These are phyloP conservation scores for Millerozyma miso DNA, from an alignment of 805 yeast genomes.

Conservation along the genomic window DNA sequence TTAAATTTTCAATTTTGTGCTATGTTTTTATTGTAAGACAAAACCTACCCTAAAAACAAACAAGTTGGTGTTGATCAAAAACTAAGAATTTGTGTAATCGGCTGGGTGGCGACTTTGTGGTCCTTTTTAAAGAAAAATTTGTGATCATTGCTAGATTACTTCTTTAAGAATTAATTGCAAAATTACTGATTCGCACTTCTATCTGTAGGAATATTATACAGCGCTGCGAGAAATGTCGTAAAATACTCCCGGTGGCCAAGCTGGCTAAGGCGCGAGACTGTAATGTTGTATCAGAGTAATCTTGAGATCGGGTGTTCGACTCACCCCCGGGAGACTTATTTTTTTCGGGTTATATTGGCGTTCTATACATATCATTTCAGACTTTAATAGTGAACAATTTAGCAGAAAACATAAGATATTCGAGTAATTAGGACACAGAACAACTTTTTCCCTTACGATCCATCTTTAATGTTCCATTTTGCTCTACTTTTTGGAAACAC, in stretches of 20 bases:
- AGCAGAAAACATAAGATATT: too few species aligned
- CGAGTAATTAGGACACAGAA: too few species aligned
- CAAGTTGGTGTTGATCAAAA: constrained; percentile 3
- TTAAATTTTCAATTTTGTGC: constrained; percentile 12
- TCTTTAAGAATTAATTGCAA: too few species aligned
- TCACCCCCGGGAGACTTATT: constrained; percentile 19
- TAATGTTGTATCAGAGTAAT: constrained; percentile 14
- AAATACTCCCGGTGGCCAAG: constrained; percentile 19
- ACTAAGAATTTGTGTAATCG: constrained; percentile 9
- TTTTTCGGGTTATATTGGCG: too few species aligned
- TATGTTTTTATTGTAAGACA: constrained; percentile 9
- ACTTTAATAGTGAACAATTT: too few species aligned
- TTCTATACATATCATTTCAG: too few species aligned
- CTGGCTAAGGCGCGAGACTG: constrained; percentile 24
- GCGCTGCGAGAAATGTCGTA: background rate
- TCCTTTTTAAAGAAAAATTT: background rate
- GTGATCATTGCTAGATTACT: background rate
- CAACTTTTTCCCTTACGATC: too few species aligned
- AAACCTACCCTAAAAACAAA: constrained; percentile 6
- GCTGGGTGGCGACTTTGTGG: constrained; percentile 10
- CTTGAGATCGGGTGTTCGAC: constrained; percentile 23
- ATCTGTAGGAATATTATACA: background rate
- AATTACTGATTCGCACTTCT: too few species aligned
- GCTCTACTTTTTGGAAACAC: too few species aligned
- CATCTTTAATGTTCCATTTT: too few species aligned